Base-by-base conservation (phyloP, 1,284 basidiomycete species). In the Leccinum variabile region DNA sequence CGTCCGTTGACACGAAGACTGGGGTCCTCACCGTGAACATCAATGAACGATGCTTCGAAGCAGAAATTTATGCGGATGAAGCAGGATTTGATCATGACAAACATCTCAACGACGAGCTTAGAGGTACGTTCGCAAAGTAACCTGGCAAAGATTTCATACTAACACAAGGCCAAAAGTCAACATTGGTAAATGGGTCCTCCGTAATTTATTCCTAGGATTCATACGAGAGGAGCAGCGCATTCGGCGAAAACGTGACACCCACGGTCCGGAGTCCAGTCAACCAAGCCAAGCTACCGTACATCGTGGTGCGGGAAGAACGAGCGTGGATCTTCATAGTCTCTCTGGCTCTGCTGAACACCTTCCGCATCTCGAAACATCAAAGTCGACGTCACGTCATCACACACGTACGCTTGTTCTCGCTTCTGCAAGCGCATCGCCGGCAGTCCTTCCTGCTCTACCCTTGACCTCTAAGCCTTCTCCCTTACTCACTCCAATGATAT, bases 51-150 rank as follows among this genome's bases (percentile, higher is more conserved):
- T 94, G 90, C 67, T 98, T 98, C 74, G 95, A 98, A 64, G 93
- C 94, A 10, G 97, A 99, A 77, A 88, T 97, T 3, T 98, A 97
- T 73, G 88, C 91, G 3, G 96, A 98, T 74, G 97, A 99, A 76
- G 87, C 88, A 59, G 92, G 87, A 28, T 87, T 86, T 74, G 79
- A 75, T 8, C 77, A 79, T 33, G 84, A 88, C 60, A 80, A 80
- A 28, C 78, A 80, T 56, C 84, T 87, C 66, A 85, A 81, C 55
- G 93, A 95, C 56, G 96, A 98, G 71, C 82, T 88, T 13, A 84
- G 92, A 75, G 72, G 94, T 95, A 67, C 73, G 91, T 86, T 3
- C 49, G 57, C 56, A 62, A 56, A 61, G 39, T 53, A 64, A 46
- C 67, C 44, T 58, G 59, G 49, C 9, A 39, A 56, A 50, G 18